Evolutionary conservation across 352 stramenopile genomes (phyloP), one percentile per base, ranked within the genome.

Genomic region (Pythium oligandrum): DNA sequence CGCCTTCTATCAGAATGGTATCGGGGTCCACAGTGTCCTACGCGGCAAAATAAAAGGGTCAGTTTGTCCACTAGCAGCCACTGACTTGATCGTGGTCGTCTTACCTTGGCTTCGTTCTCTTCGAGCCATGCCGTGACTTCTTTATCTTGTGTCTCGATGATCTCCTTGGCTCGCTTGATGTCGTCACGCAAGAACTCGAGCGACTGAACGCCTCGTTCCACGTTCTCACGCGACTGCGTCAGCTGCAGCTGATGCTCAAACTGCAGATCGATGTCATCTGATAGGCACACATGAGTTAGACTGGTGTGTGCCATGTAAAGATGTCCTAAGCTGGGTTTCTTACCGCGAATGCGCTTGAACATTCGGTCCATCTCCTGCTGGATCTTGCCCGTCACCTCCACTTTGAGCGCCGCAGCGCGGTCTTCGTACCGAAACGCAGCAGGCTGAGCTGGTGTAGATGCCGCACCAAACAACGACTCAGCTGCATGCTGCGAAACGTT

Each of bases 221-320:
- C 74, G 32, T 83, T 86, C 42, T 93, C 79, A 52, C 69, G 65
- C 17, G 83, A 92, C 52, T 95, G 79, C 2, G 81, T 86, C 11
- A 95, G 63, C 54, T 92, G 78, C 1, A 92, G 68, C 52, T 92
- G 82, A 57, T 92, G 81, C 53, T 95, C 85, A 56, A 92, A 93
- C 62, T 95, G 83, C 40, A 88, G 35, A 63, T 95, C 85, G 38
- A 92, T 91, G 40, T 90, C 80, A 50, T 90, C 79, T 68, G 26
- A 26, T 26, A 26, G 17, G 17, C 17, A 26, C 17, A 26, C 17
- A 26, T 26, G 17, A 26, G 17, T 26, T 26, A 26, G 17, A 26
- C 17, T 26, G 17, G 17, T 26, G 17, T 26, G 17, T 26, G 17
- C 17, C 17, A 26, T 26, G 17, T 42, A 8, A 42, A 42, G 7